Evolutionary conservation across 306 rosid species (phyloP).

Genomic region (Alnus glutinosa): DNA sequence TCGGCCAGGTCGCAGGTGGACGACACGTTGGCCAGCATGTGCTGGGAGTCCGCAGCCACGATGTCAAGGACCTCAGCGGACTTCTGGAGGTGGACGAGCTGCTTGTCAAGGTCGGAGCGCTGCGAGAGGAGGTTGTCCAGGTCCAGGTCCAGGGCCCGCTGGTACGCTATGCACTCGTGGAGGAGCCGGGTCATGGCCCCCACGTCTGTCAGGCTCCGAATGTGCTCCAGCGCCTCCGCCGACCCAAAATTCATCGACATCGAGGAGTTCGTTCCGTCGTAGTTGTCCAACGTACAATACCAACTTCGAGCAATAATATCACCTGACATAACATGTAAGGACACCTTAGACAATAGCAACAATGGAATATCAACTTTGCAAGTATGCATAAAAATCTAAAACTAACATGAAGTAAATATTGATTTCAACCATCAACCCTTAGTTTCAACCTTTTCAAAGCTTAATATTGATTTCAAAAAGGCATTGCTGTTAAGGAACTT

Average conservation of each 20-base stretch:
- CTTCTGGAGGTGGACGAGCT: conserved; percentile 61
- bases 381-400: too few species aligned
- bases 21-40: conserved; percentile 44
- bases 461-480: too few species aligned
- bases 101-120: conserved; percentile 75
- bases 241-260: conserved; percentile 50
- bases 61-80: conserved; percentile 74
- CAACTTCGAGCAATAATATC: too few species aligned
- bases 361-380: too few species aligned
- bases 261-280: conserved; percentile 14
- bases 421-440: too few species aligned
- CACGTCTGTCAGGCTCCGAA: conserved; percentile 51
- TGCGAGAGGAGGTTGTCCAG: conserved; percentile 76
- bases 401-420: too few species aligned
- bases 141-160: conserved; percentile 56
- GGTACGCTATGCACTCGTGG: conserved; percentile 64
- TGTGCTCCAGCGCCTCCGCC: conserved; percentile 37
- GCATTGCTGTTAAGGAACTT: too few species aligned
- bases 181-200: conserved; percentile 66
- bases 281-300: not conserved
- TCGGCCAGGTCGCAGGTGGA: conserved; percentile 62
- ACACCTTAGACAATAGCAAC: too few species aligned
- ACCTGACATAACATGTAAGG: too few species aligned
- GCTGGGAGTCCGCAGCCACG: conserved; percentile 66
- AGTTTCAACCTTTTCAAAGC: too few species aligned